Evolutionary conservation across 768 basidiomycete genomes (phyloP).

Genomic region (Mycena rosella): DNA sequence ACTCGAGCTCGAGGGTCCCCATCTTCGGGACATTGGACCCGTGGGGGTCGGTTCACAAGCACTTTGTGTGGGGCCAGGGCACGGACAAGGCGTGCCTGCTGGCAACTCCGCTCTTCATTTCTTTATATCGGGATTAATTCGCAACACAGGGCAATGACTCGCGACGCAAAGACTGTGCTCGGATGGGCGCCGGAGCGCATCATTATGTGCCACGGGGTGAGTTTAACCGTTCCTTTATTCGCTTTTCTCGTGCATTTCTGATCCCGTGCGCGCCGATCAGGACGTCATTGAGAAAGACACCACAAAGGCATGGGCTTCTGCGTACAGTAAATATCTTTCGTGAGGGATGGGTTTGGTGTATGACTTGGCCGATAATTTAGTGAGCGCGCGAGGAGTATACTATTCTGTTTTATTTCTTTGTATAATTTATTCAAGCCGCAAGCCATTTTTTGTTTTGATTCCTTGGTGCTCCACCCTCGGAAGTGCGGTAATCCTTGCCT

Average conservation of each 20-base stretch:
- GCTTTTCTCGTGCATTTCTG: conserved; percentile 12
- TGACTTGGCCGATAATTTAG: no score
- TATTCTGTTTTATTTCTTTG: no score
- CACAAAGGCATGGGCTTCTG: conserved; percentile 53
- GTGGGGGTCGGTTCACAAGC: conserved; percentile 50
- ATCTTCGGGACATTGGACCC: conserved; percentile 51
- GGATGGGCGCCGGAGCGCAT: conserved; percentile 82
- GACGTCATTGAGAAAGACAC: conserved; percentile 66
- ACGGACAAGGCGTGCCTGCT: conserved; percentile 58
- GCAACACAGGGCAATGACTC: conserved; percentile 63
- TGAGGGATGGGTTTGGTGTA: no score
- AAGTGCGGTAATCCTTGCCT: no score
- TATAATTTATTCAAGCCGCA: no score
- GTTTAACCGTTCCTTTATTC: conserved; percentile 27
- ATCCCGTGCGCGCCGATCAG: conserved; percentile 62
- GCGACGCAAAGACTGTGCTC: conserved; percentile 73
- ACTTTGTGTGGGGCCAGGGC: conserved; percentile 49
- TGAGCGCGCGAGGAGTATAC: no score
- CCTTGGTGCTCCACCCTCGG: no score
- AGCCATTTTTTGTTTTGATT: no score
- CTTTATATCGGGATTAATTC: conserved; percentile 12
- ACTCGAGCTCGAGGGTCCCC: conserved; percentile 39
- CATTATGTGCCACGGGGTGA: conserved; percentile 76
- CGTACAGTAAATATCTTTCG: conserved; percentile 45
- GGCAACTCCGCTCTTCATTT: conserved; percentile 11